These are phyloP conservation scores for Candida methanosorbosa DNA, from an alignment of 805 yeast species.

Conservation along the genomic window DNA sequence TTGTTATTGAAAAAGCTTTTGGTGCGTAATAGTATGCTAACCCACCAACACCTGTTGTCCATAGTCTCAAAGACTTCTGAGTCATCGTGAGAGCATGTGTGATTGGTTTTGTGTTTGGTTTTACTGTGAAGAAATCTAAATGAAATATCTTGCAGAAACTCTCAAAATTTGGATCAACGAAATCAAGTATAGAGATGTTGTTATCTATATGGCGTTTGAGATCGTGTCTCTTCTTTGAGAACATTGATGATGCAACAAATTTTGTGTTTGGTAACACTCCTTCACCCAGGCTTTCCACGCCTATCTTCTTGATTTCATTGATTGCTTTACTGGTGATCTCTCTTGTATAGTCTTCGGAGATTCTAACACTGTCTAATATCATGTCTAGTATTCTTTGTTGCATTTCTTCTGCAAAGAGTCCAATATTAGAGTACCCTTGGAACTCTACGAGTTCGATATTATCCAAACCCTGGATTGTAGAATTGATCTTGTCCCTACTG, in stretches of 20 bases:
- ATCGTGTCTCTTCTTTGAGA: conserved; percentile 61
- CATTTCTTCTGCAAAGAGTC: conserved; percentile 62
- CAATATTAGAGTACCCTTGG: conserved; percentile 53
- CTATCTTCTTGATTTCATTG: conserved; percentile 50
- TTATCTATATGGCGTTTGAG: conserved; percentile 49
- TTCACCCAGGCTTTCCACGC: conserved; percentile 55
- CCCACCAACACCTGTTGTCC: conserved; percentile 21
- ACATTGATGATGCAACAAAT: conserved; percentile 75
- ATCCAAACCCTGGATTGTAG: conserved; percentile 38
- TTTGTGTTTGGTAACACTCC: conserved; percentile 50
- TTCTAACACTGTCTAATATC: conserved; percentile 53
- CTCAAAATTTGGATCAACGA: conserved; percentile 68
- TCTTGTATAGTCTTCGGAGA: conserved; percentile 66
- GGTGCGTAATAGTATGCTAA: conserved; percentile 19
- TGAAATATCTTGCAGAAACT: conserved; percentile 34
- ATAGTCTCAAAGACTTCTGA: conserved; percentile 12
- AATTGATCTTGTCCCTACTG: conserved; percentile 44
- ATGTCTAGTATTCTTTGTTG: conserved; percentile 59
- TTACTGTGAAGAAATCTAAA: conserved; percentile 31
- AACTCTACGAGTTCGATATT: conserved; percentile 39
- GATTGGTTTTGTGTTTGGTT: conserved; percentile 6
- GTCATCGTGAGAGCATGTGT: conserved; percentile 16
- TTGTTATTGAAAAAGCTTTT: conserved; percentile 18
- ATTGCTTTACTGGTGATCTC: conserved; percentile 51
- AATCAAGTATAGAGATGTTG: conserved; percentile 59